Evolutionary conservation across 768 basidiomycete species (phyloP).

Genomic region (Boletus rubroflammeus): DNA sequence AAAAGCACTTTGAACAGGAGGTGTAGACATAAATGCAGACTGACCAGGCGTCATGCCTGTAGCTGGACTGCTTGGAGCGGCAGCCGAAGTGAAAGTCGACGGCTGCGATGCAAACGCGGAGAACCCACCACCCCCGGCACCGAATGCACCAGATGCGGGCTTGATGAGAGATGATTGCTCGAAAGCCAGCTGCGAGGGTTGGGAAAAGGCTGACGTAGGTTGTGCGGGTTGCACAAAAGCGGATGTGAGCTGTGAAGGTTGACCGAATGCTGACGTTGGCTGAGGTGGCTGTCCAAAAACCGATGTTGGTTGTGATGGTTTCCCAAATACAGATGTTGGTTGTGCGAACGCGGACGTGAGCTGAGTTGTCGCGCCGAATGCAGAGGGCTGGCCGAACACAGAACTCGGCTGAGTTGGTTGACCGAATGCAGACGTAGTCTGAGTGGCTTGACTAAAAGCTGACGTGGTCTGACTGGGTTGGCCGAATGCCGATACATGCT

Average conservation of each 20-base stretch:
- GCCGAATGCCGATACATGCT: conserved; percentile 37
- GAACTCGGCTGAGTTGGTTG: conserved; percentile 33
- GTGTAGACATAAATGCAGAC: conserved; percentile 19
- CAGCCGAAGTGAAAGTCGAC: conserved; percentile 37
- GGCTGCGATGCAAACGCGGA: conserved; percentile 50
- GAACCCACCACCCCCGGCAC: conserved; percentile 43
- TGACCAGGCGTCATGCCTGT: conserved; percentile 11
- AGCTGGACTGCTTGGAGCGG: conserved; percentile 3
- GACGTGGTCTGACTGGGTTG: conserved; percentile 34
- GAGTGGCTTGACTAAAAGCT: conserved; percentile 35
- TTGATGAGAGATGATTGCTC: conserved; percentile 43
- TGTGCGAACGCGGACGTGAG: conserved; percentile 24
- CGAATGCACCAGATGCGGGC: conserved; percentile 51
- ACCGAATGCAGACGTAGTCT: conserved; percentile 29
- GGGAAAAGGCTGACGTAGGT: conserved; percentile 26
- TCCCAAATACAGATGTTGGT: conserved; percentile 34
- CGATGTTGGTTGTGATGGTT: conserved; percentile 24
- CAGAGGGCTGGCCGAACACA: conserved; percentile 38
- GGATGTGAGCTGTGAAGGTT: conserved; percentile 28
- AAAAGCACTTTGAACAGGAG: conserved; percentile 22
- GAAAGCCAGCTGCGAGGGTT: conserved; percentile 34
- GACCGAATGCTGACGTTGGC: conserved; percentile 35
- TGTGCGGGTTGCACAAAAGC: conserved; percentile 31
- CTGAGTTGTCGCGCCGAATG: conserved; percentile 33
- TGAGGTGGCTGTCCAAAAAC: conserved; percentile 35